Evolutionary conservation across 148 eudicot genomes (phyloP), one percentile per base, ranked within the genome.

Genomic region (Amaranthus hypochondriacus): DNA sequence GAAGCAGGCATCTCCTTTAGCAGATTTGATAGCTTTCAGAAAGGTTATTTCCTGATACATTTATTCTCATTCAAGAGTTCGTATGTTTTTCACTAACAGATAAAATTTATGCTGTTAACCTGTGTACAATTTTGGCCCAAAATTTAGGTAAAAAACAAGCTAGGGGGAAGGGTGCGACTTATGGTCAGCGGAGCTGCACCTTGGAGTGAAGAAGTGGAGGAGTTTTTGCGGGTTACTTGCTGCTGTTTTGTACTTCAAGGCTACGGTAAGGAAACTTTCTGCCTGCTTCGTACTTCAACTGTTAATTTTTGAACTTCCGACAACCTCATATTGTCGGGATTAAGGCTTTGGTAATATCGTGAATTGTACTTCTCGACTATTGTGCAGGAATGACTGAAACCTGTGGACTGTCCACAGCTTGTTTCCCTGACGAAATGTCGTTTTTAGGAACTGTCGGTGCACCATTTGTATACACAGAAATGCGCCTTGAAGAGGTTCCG

Each of bases 101-200:
- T 18, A 18, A 21, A 49, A 21, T 18, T n/a, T n/a, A 8, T 60
- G 4, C 21, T 43, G 7, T 46, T 13, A 15, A 7, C 66, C 48
- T 8, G 39, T 51, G 15, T 9, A 49, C 1, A 1, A 51, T 5
- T 50, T 68, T 50, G 69, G 56, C 53, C 14, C 10, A 3, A 48
- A 61, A 18, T 82, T 54, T 66, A 94, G 98, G 90, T 96, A 6
- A 96, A 92, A 75, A 69, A 77, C 53, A 88, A 83, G 77, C 62
- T 96, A 82, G 96, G 99, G 56, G 97, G 99, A 9, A 83, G 91
- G 48, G 76, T 96, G 73, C 84, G 94, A 48, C 88, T 90, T 14
- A 86, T 96, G 65, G 91, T 96, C 54, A 86, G 91, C 14, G 99
- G 99, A 78, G 97, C 90, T 61, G 99, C 99, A 56, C 95, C 97